These are phyloP conservation scores for Talaromyces sp. DNA, from an alignment of 2,329 filamentous ascomycete genomes.

Conservation along the genomic window DNA sequence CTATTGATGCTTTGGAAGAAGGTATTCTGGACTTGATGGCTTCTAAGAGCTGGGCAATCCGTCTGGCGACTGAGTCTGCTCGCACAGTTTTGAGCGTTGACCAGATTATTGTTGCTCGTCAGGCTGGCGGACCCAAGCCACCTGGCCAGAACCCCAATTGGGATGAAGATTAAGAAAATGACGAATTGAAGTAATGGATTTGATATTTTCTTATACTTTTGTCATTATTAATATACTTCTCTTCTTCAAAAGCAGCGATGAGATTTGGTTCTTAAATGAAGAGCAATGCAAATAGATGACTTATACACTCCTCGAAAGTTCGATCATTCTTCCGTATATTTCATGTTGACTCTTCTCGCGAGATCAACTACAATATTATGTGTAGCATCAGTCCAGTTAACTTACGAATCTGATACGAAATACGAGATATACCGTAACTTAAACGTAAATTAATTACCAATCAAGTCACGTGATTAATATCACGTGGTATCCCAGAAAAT, in stretches of 20 bases:
- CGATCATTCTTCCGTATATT: background rate
- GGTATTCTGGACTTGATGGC: slow-evolving; percentile 90
- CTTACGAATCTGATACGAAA: background rate
- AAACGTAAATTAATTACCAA: background rate
- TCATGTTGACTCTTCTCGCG: background rate
- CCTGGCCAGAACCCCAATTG: slow-evolving; percentile 83
- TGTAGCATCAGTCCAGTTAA: background rate
- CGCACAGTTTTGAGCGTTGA: slow-evolving; percentile 93
- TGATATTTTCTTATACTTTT: slow-evolving; percentile 6
- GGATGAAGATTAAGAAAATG: slow-evolving; percentile 55
- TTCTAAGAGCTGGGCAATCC: slow-evolving; percentile 94
- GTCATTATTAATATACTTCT: slow-evolving; percentile 10
- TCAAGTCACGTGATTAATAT: background rate
- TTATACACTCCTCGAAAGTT: background rate
- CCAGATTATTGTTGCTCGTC: slow-evolving; percentile 97
- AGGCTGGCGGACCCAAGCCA: slow-evolving; percentile 95
- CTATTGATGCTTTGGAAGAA: slow-evolving; percentile 76
- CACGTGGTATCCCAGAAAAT: slow-evolving; percentile 16
- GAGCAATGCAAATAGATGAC: slow-evolving; percentile 3
- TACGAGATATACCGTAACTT: background rate
- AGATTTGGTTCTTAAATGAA: slow-evolving; percentile 5
- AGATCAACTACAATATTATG: background rate
- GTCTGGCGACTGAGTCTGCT: slow-evolving; percentile 89
- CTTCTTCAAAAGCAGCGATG: background rate
- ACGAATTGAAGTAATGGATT: slow-evolving; percentile 4